Evolutionary conservation across 164 flowering plant species (phyloP), one percentile per base, ranked within the genome.

Genomic region (Magnolia kwangsiensis): DNA sequence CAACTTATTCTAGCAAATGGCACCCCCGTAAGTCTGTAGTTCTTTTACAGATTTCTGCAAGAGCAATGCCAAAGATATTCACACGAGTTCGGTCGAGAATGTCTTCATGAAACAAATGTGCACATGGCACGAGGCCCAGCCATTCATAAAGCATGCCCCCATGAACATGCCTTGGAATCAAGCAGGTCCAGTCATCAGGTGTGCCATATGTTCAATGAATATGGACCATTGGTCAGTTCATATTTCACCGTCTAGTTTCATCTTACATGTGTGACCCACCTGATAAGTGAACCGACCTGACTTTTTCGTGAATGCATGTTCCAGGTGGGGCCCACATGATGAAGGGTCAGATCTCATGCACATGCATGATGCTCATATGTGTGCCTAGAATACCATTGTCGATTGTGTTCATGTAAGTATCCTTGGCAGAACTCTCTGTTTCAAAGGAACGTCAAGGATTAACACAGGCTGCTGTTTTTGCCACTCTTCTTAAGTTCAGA

Each of bases 1-100:
- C 89, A 89, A 70, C 91, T 95, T 71, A 83, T 51, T 31, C 76
- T 95, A 59, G 85, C 97, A 11, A 76, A 92, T 80, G 90, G 93
- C 14, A 82, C 91, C 78, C 84, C 88, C 11, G 98, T 92, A 85
- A 87, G 90, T 80, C 65, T 71, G 29, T 50, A 51, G 8, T 69
- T 45, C 78, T 59, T 55, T 1, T 37, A 19, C 49, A 0, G 14
- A 61, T 76, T 72, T 79, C 71, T 31, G 7, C 50, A 55, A 37
- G 61, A 55, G 61, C 13, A 55, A 55, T 55, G 13, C 18, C 45
- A 37, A 16, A 55, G 13, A 16, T 55, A 3, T 55, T 55, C 61
- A 55, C 16, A 55, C 0, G 61, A 55, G 18, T 55, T 55, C 18
- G 19, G 18, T 55, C 61, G 13, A 37, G 61, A 55, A 55, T 55